Base-by-base conservation (phyloP, 2,329 filamentous ascomycete species). In the Penicillium concentricum region DNA sequence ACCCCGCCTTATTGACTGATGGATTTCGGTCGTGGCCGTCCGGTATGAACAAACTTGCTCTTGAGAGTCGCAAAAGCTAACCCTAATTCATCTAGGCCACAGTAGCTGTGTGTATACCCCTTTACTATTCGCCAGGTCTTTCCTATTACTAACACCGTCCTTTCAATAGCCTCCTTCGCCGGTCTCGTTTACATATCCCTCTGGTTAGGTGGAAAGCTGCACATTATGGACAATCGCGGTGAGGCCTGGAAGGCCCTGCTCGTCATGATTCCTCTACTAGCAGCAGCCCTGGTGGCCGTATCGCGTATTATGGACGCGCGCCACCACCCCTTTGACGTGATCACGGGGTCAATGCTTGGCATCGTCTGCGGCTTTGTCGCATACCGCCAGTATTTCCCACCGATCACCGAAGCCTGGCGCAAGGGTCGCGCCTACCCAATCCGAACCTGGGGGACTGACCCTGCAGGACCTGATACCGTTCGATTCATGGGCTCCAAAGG, bases 261-360 rank as follows among this genome's bases (percentile, higher is more conserved):
- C 22, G 78, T 84, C 38, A 72, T 84, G 58, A 71, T 81, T 5
- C 83, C 83, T 1, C 75, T 78, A 10, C 74, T 86, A 16, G 82
- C 75, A 22, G 83, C 83, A 18, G 76, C 78, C 12, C 75, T 85
- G 41, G 77, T 86, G 51, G 81, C 83, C 6, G 79, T 82, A 37
- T 81, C 80, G 15, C 79, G 83, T 43, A 85, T 85, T 55, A 85
- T 85, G 83, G 83, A 86, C 62, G 82, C 82, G 22, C 78, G 83
- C 16, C 83, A 86, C 57, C 83, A 86, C 62, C 82, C 83, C 0
- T 85, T 86, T 67, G 83, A 86, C 61, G 83, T 86, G 30, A 76
- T 86, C 39, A 80, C 79, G 13, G 83, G 83, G 9, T 81, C 79
- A 1, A 61, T 81, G 10, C 71, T 86, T 2, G 83, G 83, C 4